Conservation (phyloP, 2,329 filamentous ascomycete species). For the Colletotrichum simmondsii region DNA sequence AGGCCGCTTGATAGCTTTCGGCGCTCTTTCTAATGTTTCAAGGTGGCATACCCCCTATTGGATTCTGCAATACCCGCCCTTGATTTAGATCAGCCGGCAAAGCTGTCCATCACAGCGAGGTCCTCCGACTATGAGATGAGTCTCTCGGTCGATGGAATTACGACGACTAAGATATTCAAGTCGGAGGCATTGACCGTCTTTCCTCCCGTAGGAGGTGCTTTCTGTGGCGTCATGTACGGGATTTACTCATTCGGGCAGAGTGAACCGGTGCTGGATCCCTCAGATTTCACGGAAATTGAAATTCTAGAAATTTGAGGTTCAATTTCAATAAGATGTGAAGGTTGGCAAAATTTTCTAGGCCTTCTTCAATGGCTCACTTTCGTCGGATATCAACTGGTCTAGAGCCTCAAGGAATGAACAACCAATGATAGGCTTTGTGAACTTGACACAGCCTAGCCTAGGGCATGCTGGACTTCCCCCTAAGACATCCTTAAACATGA, state of each 20-base stretch:
- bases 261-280: slow-evolving; percentile 44
- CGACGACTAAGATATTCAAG: slow-evolving; percentile 17
- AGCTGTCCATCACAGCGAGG: slow-evolving; percentile 34
- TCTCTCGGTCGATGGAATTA: slow-evolving; percentile 15
- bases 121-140: slow-evolving; percentile 37
- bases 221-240: slow-evolving; percentile 45
- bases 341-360: neutral
- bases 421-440: neutral
- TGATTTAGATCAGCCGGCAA: slow-evolving; percentile 4
- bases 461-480: neutral
- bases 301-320: neutral
- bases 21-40: neutral
- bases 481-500: neutral
- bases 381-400: neutral
- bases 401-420: neutral
- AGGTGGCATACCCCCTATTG: slow-evolving; percentile 22
- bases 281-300: slow-evolving; percentile 42
- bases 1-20: neutral
- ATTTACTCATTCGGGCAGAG: slow-evolving; percentile 42
- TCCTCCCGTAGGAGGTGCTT: slow-evolving; percentile 44
- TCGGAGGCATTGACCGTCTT: slow-evolving; percentile 39
- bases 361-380: neutral
- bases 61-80: neutral
- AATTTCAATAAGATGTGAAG: neutral
- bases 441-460: neutral